phyloP scores from a whole-genome alignment of 208 protist species.

The Wallacemonas sp. region DNA sequence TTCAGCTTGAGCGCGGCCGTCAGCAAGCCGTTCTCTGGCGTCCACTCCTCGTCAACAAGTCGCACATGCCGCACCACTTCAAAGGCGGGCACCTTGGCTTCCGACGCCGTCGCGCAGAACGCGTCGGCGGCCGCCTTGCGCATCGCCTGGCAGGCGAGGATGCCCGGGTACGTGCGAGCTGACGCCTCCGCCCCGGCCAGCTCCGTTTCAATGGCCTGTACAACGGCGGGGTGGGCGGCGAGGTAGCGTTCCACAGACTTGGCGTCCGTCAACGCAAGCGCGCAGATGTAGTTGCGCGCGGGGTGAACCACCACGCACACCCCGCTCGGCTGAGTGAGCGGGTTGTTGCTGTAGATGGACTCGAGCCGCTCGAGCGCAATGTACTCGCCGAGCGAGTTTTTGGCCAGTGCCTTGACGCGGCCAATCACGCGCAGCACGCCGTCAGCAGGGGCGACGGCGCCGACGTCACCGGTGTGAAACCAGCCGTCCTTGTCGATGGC shows the following conservation, averaged over 20 bases:
- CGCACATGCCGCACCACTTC: conserved; percentile 38
- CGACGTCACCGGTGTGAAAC: conserved; percentile 82
- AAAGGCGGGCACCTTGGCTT: conserved; percentile 48
- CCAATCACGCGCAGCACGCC: conserved; percentile 61
- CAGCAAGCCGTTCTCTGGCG: conserved; percentile 54
- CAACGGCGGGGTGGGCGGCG: background rate
- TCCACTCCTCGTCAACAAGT: conserved; percentile 54
- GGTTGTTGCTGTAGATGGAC: conserved; percentile 37
- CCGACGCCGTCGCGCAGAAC: conserved; percentile 30
- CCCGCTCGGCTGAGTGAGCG: conserved; percentile 41
- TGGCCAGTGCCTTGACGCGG: conserved; percentile 78
- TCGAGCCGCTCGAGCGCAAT: conserved; percentile 69
- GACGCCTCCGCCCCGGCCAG: conserved; percentile 27
- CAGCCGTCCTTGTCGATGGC: conserved; percentile 58
- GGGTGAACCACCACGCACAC: conserved; percentile 82
- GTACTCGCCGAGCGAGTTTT: conserved; percentile 81
- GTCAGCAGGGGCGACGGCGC: conserved; percentile 25
- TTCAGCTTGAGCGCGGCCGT: conserved; percentile 70
- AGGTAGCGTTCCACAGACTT: conserved; percentile 11
- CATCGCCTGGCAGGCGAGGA: conserved; percentile 32
- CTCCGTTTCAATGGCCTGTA: conserved; percentile 18
- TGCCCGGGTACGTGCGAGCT: conserved; percentile 23
- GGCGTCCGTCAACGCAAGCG: conserved; percentile 37
- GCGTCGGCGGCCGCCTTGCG: conserved; percentile 24
- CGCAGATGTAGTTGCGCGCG: conserved; percentile 46